Conservation (phyloP, 345 rosid species). For the Lumnitzera littorea region DNA sequence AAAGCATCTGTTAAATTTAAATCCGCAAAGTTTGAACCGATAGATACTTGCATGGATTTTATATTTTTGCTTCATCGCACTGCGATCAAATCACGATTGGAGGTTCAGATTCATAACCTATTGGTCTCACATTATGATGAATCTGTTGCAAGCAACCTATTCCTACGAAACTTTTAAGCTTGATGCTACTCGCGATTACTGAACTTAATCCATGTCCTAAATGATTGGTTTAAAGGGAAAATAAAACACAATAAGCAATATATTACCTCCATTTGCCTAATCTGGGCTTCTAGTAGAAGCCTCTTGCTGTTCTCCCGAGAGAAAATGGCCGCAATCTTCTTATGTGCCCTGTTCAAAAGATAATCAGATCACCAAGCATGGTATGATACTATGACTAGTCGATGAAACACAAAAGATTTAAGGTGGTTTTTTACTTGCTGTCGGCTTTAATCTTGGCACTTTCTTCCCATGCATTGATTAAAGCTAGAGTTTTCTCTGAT, state of each 20-base stretch:
- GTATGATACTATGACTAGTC: background rate
- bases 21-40: no score
- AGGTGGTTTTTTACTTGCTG: slow-evolving; percentile 43
- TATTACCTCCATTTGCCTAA: slow-evolving; percentile 55
- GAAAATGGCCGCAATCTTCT: slow-evolving; percentile 38
- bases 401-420: background rate
- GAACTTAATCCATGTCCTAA: background rate
- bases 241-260: background rate
- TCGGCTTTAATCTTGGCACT: slow-evolving; percentile 74
- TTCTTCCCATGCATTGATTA: slow-evolving; percentile 76
- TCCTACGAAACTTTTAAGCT: no score
- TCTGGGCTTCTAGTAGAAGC: slow-evolving; percentile 36
- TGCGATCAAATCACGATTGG: no score
- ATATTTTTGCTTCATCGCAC: no score
- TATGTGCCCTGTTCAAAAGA: slow-evolving; percentile 42
- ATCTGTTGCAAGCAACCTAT: no score
- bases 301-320: slow-evolving; percentile 60
- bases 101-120: no score
- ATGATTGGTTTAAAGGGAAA: background rate
- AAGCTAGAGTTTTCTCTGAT: slow-evolving; percentile 49
- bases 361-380: background rate
- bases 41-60: no score
- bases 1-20: background rate
- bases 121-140: no score
- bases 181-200: no score